Conservation (phyloP, 2,329 filamentous ascomycete species). For the Chaetoscypha palmicola region DNA sequence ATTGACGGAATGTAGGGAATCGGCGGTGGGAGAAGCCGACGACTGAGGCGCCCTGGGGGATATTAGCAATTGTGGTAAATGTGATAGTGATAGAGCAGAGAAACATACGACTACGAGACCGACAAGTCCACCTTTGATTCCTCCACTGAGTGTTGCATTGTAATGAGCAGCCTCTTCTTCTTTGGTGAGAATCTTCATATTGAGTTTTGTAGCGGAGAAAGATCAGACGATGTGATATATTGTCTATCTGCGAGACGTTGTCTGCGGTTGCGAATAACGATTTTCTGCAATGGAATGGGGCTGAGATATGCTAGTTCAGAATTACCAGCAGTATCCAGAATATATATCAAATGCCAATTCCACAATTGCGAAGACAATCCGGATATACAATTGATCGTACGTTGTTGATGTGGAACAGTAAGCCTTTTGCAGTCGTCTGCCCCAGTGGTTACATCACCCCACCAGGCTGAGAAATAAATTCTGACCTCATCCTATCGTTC, state of each 20-base stretch:
- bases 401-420: neutral
- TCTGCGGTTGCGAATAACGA: too few relatives aligned
- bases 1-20: slow-evolving; percentile 68
- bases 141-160: slow-evolving; percentile 70
- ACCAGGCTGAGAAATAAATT: neutral
- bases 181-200: slow-evolving; percentile 92
- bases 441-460: neutral
- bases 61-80: neutral
- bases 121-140: slow-evolving; percentile 61
- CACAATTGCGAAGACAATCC: neutral
- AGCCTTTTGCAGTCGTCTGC: neutral
- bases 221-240: too few relatives aligned
- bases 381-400: slow-evolving; percentile 1
- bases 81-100: neutral
- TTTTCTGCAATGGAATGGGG: too few relatives aligned
- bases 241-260: too few relatives aligned
- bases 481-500: too few relatives aligned
- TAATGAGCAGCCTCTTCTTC: slow-evolving; percentile 90
- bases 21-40: slow-evolving; percentile 59
- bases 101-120: slow-evolving; percentile 63
- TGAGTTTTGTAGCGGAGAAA: slow-evolving; percentile 7
- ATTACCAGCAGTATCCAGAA: neutral
- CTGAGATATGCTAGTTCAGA: too few relatives aligned
- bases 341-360: neutral
- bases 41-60: slow-evolving; percentile 39